Conservation (phyloP, 257 asterid genomes). For the Nicotiana noctiflora region DNA sequence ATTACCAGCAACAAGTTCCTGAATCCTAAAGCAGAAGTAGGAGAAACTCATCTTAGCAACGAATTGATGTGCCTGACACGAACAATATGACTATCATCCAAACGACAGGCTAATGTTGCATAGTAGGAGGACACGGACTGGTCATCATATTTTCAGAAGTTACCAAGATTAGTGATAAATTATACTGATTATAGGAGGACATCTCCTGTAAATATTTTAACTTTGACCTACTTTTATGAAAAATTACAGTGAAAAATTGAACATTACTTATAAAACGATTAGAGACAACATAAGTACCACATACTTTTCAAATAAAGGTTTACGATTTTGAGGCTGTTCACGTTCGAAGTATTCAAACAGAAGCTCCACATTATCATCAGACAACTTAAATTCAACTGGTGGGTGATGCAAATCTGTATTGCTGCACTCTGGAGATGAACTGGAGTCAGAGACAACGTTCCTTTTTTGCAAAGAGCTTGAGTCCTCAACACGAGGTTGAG, state of each 20-base stretch:
- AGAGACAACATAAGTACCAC: slow-evolving; percentile 7
- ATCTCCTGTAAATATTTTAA: too few species aligned
- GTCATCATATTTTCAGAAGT: too few species aligned
- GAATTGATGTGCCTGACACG: too few species aligned
- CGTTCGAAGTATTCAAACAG: slow-evolving; percentile 23
- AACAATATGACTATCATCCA: too few species aligned
- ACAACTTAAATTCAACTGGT: background rate
- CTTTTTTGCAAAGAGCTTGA: background rate
- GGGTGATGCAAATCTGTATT: background rate
- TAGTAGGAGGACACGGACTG: too few species aligned
- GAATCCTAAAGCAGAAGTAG: slow-evolving; percentile 12
- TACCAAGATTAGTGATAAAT: too few species aligned
- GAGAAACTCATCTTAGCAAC: too few species aligned
- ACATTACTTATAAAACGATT: background rate
- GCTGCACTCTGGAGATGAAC: slow-evolving; percentile 3
- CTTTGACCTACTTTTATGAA: too few species aligned
- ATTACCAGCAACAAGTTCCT: slow-evolving; percentile 10
- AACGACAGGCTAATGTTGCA: too few species aligned
- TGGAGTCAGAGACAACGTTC: background rate
- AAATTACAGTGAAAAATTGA: too few species aligned
- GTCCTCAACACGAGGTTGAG: background rate
- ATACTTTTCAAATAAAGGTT: slow-evolving; percentile 20
- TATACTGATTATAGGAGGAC: too few species aligned
- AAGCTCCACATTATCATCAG: slow-evolving; percentile 17
- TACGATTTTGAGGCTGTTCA: slow-evolving; percentile 21